phyloP scores from a whole-genome alignment of 495 filamentous ascomycete genomes.

The Letharia lupina region DNA sequence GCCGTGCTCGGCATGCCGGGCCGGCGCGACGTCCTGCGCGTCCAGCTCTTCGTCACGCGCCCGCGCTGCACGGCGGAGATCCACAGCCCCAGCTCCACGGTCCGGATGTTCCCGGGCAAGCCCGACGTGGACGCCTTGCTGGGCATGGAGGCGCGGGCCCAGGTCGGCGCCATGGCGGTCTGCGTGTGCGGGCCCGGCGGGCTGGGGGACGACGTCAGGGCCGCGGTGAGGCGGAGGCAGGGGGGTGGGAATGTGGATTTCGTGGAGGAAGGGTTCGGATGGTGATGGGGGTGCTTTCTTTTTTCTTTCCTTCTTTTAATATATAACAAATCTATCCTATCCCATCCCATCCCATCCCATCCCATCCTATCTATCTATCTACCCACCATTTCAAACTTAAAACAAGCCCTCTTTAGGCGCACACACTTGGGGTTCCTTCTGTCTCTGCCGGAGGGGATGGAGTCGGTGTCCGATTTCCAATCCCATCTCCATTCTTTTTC shows the following conservation, averaged over 20 bases:
- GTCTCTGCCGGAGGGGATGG: too few species aligned
- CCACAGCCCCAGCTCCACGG: constrained; percentile 57
- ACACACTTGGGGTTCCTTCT: too few species aligned
- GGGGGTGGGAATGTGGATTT: constrained; percentile 62
- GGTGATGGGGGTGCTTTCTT: constrained; percentile 40
- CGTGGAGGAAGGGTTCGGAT: constrained; percentile 82
- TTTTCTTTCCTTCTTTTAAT: neutral
- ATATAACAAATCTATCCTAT: too few species aligned
- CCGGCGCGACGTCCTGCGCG: constrained; percentile 66
- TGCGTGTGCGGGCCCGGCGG: constrained; percentile 79
- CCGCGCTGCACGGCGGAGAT: constrained; percentile 68
- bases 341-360: too few species aligned
- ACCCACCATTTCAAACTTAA: too few species aligned
- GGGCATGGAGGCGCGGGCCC: constrained; percentile 64
- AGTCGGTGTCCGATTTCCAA: too few species aligned
- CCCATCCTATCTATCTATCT: too few species aligned
- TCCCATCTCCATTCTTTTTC: too few species aligned
- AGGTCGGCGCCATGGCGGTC: constrained; percentile 84
- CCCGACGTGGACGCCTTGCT: constrained; percentile 73
- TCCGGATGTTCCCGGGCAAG: constrained; percentile 77
- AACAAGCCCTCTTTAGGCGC: too few species aligned
- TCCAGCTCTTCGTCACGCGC: constrained; percentile 81
- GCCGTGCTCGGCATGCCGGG: constrained; percentile 68
- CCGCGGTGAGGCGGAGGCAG: constrained; percentile 60
- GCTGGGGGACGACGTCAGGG: constrained; percentile 74